Evolutionary conservation across 495 filamentous ascomycete genomes (phyloP).

Genomic region (Neurospora sp.): DNA sequence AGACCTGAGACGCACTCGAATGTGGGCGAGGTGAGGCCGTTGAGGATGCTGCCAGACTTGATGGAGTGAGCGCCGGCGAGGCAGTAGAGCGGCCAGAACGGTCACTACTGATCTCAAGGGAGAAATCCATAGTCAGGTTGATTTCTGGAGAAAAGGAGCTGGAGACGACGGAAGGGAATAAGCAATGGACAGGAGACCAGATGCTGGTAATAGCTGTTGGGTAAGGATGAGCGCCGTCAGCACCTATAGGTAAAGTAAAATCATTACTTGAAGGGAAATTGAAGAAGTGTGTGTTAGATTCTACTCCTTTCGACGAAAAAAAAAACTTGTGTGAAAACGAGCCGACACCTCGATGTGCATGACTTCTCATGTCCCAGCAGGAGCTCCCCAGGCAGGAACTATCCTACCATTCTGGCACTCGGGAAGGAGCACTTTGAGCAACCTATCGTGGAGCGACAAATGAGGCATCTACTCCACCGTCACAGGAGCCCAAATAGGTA

Average conservation of each 20-base stretch:
- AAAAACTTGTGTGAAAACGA: neutral
- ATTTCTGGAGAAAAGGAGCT: neutral
- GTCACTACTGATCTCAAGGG: slow-evolving; percentile 15
- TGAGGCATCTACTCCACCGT: neutral
- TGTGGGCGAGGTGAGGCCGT: neutral
- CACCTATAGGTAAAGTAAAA: neutral
- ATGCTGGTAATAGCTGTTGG: neutral
- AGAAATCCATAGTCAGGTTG: neutral
- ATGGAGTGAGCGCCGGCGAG: neutral
- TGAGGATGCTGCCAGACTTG: neutral
- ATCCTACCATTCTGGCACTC: neutral
- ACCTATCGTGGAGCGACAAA: neutral
- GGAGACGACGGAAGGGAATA: neutral
- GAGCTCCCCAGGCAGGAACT: neutral
- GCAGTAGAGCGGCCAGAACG: neutral
- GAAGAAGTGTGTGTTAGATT: neutral
- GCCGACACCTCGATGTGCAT: neutral
- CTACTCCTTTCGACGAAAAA: neutral
- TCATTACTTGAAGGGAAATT: neutral
- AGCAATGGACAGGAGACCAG: neutral
- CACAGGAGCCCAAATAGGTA: neutral
- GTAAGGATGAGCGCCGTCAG: neutral
- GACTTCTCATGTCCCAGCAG: neutral
- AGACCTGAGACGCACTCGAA: neutral
- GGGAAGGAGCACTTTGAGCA: neutral